Base-by-base conservation (phyloP, 2,329 filamentous ascomycete genomes). In the Nectriaceae sp. region DNA sequence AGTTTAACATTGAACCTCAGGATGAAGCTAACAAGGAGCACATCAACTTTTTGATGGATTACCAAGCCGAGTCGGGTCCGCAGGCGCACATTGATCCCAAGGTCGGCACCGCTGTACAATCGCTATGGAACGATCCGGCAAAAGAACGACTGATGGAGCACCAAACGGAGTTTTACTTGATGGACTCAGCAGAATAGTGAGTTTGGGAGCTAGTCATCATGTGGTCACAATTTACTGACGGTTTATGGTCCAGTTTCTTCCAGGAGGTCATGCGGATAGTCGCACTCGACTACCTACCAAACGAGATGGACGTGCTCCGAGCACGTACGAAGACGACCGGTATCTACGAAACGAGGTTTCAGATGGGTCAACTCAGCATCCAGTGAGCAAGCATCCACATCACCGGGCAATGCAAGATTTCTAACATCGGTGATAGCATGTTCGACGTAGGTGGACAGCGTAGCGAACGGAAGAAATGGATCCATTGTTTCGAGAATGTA, bases 391-490 rank as follows among this genome's bases (percentile, higher is more conserved):
- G 19, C 18, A 24, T 15, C 36, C 19, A 20, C 11, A 13, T 40
- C 21, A 4, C 19, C n/a, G 33, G 18, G 21, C 18, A 18, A 21
- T 18, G 18, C 6, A 39, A 21, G 29, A 39, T 42, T 43, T 40
- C 63, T 68, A 39, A 67, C 53, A 3, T 31, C 11, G 41, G 36
- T 44, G 20, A 21, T 66, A 97, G 93, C 75, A 99, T 99, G 94
- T 99, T 99, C 67, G 94, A 99, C 70, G 94, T 99, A 4, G 94
- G 94, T 54, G 94, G 94, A 20, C 94, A 99, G 73, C 80, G 94
- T 67, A 97, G 93, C 70, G 94, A 99, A 73, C 84, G 94, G 54
- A 99, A 99, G 78, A 99, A 99, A 76, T 99, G 94, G 94, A 99
- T 99, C 67, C 94, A 99, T 74, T 99, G 94, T 75, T 99, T 99